Evolutionary conservation across 2,329 filamentous ascomycete species (phyloP), one percentile per base, ranked within the genome.

Genomic region (Clonostachys solani): DNA sequence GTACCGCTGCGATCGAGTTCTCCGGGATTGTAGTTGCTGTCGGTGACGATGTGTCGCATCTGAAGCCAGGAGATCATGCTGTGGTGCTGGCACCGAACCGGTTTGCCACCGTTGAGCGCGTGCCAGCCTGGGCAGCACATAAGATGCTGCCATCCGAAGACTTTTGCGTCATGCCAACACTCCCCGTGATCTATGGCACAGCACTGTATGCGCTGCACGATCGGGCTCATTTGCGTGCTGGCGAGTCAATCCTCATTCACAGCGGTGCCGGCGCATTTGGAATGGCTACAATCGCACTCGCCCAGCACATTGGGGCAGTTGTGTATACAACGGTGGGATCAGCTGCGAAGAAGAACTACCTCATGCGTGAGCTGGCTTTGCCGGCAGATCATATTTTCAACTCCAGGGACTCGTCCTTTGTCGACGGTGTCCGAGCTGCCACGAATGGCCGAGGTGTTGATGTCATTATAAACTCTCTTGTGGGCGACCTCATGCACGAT

Each of bases 311-410:
- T 10, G 59, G 55, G 0, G 58, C 60, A 0, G 54, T 62, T 18
- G 53, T 71, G 1, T 67, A 58, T 33, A 56, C 55, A 3, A 70
- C 67, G 0, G 64, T 67, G 2, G 56, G 60, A 3, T 57, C 53
- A 6, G 37, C 52, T 8, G 57, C 60, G 37, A 69, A 70, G 52
- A 56, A 56, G 18, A 40, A 62, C 8, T 49, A 61, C 9, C 46
- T 69, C 34, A 52, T 63, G 23, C 49, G 55, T 2, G 42, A 44
- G 18, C 50, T 47, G 12, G 50, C 45, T 15, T 41, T 57, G 6
- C 44, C 47, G 2, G 16, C 38, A 13, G 43, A 50, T 6, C 54
- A 55, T 38, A 62, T 64, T 10, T 63, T 64, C 47, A 53, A 49
- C 17, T 59, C 54, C 5, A 49, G 59, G 10, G 56, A 62, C 40